Percentiles rank a stretch among this genome's conserved stretches.
These are phyloP conservation scores for Neonectria coccinea DNA, from an alignment of 2,329 filamentous ascomycete genomes.

Conservation along the genomic window DNA sequence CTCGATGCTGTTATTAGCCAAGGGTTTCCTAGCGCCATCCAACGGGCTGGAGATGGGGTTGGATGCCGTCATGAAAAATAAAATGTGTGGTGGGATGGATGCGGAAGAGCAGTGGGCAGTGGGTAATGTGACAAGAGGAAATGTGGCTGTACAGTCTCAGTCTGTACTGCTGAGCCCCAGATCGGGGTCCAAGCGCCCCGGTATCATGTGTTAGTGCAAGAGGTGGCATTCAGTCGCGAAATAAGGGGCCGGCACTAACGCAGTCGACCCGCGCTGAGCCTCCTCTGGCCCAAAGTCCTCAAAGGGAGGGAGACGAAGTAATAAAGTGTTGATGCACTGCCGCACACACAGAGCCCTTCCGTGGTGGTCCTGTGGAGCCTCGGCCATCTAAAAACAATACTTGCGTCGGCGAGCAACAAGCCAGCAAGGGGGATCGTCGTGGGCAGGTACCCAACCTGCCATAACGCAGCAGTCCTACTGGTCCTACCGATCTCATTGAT, in stretches of 20 bases:
- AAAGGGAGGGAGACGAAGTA: background rate
- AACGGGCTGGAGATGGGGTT: conserved; percentile 7
- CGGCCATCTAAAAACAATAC: conserved; percentile 28
- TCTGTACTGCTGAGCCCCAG: conserved; percentile 24
- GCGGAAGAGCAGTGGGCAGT: background rate
- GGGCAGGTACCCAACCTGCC: conserved; percentile 12
- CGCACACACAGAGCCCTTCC: conserved; percentile 17
- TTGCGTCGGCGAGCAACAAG: conserved; percentile 16
- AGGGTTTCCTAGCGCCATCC: conserved; percentile 14
- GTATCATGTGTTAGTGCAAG: conserved; percentile 5
- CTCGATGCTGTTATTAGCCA: conserved; percentile 20
- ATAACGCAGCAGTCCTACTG: conserved; percentile 13
- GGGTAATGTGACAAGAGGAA: conserved; percentile 8
- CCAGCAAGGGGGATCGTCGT: conserved; percentile 18
- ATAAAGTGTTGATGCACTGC: conserved; percentile 21
- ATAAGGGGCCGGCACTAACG: conserved; percentile 2
- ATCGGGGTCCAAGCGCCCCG: conserved; percentile 6
- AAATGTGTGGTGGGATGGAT: background rate
- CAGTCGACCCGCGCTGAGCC: conserved; percentile 13
- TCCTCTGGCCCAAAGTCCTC: conserved; percentile 7
- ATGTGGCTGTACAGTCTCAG: conserved; percentile 25
- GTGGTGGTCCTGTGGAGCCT: conserved; percentile 12
- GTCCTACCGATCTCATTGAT: conserved; percentile 9
- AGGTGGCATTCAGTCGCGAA: background rate
- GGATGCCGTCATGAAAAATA: conserved; percentile 21